Conservation (phyloP, 1,284 basidiomycete genomes). For the Flammula alnicola region DNA sequence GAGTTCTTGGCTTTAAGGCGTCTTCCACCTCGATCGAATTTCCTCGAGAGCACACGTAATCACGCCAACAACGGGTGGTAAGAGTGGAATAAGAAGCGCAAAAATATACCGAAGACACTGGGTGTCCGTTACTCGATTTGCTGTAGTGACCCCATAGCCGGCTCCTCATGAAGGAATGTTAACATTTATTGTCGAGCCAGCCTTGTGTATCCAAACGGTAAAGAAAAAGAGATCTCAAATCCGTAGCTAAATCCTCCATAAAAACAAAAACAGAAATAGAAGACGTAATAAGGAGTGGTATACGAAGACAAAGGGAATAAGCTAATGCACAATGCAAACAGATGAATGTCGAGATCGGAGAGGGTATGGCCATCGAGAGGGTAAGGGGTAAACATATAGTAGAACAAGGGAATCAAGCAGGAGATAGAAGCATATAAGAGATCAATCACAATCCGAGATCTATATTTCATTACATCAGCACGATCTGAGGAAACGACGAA, state of each 20-base stretch:
- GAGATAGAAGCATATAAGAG: constrained; percentile 6
- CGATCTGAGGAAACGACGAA: neutral
- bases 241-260: no score
- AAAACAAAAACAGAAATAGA: constrained; percentile 5
- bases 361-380: constrained; percentile 19
- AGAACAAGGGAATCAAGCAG: constrained; percentile 8
- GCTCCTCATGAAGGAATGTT: constrained; percentile 1
- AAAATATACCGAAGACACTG: no score
- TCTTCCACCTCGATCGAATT: no score
- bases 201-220: constrained; percentile 13
- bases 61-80: no score
- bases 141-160: no score
- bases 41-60: no score
- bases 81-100: no score
- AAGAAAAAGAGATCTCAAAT: constrained; percentile 15
- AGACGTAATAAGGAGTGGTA: constrained; percentile 13
- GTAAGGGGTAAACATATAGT: constrained; percentile 13
- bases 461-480: constrained; percentile 25
- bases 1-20: no score
- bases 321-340: constrained; percentile 23
- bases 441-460: constrained; percentile 56
- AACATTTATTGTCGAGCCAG: constrained; percentile 5
- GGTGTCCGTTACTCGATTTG: no score
- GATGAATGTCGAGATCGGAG: constrained; percentile 6
- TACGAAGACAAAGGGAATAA: constrained; percentile 18